Conservation (phyloP, 129 eudicot genomes). For the Mikania micrantha region DNA sequence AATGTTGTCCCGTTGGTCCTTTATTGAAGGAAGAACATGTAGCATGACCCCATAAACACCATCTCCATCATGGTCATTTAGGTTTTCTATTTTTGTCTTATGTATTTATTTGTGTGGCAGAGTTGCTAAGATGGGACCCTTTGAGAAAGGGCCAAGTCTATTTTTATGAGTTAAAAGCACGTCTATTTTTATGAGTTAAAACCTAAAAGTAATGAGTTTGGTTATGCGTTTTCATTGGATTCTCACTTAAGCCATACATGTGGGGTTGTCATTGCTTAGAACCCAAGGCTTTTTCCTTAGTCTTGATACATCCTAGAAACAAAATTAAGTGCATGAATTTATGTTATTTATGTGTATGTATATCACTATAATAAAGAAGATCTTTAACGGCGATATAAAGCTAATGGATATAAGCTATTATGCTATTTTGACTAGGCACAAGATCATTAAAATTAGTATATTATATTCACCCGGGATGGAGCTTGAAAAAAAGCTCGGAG, state of each 20-base stretch:
- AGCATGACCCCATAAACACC: not conserved
- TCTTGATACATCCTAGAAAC: not conserved
- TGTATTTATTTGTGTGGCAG: not conserved
- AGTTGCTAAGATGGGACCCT: conserved; percentile 26
- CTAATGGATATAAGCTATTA: too few species aligned
- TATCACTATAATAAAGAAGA: too few species aligned
- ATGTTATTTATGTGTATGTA: not conserved
- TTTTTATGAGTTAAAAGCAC: conserved; percentile 22
- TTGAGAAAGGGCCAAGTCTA: conserved; percentile 35
- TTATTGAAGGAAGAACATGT: not conserved
- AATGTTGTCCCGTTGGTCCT: conserved; percentile 7
- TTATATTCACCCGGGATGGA: too few species aligned
- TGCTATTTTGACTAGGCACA: too few species aligned
- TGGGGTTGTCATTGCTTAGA: conserved; percentile 19
- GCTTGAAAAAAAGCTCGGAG: too few species aligned
- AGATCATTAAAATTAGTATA: too few species aligned
- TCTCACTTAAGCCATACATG: conserved; percentile 9
- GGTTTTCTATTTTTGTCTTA: not conserved
- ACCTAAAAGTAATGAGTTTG: conserved; percentile 33
- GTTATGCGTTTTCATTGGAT: conserved; percentile 27
- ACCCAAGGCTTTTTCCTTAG: conserved; percentile 1
- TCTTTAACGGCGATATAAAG: too few species aligned
- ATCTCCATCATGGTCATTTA: conserved; percentile 11
- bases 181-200: conserved; percentile 28
- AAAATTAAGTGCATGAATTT: not conserved